These are phyloP conservation scores for Candida silvatica DNA, from an alignment of 805 yeast species.

Conservation along the genomic window DNA sequence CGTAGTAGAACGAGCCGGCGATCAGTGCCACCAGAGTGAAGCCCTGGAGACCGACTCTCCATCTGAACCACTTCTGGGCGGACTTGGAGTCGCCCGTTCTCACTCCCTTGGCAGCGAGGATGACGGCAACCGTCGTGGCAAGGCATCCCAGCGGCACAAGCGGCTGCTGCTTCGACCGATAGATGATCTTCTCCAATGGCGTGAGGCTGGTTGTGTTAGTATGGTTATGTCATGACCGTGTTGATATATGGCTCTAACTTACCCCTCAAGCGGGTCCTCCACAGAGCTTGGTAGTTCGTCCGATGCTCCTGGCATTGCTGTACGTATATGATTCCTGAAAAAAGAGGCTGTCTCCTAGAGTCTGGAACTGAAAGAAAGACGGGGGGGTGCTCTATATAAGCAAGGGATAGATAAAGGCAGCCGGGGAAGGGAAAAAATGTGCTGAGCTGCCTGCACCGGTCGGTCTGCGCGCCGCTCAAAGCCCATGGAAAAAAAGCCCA, in stretches of 20 bases:
- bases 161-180: constrained; percentile 77
- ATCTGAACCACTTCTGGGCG: constrained; percentile 82
- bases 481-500: no score
- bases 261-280: constrained; percentile 39
- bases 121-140: constrained; percentile 74
- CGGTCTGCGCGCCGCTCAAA: no score
- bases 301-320: constrained; percentile 1
- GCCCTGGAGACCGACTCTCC: constrained; percentile 84
- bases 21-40: constrained; percentile 76
- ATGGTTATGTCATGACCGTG: neutral
- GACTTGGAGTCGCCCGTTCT: constrained; percentile 61
- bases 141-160: constrained; percentile 78
- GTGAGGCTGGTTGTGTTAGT: constrained; percentile 25
- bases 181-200: constrained; percentile 47
- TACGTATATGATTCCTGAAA: no score
- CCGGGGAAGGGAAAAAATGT: no score
- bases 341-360: no score
- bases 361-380: no score
- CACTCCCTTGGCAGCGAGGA: constrained; percentile 69
- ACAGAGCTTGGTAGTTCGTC: constrained; percentile 36
- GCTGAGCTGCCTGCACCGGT: no score
- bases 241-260: constrained; percentile 20
- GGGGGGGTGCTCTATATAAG: no score
- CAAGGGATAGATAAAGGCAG: no score
- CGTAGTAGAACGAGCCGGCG: constrained; percentile 68